Evolutionary conservation across 2,329 filamentous ascomycete species (phyloP), one percentile per base, ranked within the genome.

Genomic region (Bipolaris bicolor): DNA sequence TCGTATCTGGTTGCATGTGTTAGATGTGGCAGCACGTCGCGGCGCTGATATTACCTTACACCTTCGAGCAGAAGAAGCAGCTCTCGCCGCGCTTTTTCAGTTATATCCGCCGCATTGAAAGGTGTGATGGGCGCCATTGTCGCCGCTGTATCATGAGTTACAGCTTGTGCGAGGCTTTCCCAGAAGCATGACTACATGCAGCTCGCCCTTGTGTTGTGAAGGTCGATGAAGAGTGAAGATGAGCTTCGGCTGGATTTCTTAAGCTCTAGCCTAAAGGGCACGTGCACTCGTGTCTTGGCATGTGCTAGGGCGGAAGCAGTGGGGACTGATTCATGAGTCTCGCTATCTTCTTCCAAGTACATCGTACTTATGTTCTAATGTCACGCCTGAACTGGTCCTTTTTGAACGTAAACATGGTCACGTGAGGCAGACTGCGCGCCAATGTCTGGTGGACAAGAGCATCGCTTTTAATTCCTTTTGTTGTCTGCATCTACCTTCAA

Each of bases 21-120:
- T 58, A 79, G 77, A 58, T 61, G 64, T 55, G 68, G 70, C 64
- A 52, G 61, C 57, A 44, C 46, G 57, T 56, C 64, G 64, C 62
- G 57, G 62, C 52, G 51, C 56, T 64, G 64, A 70, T 68, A 76
- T 78, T 80, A 80, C 90, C 92, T 86, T 90, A 99, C 95, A 78
- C 90, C 89, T 85, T 98, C 94, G 61, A 99, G 89, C 68, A 98
- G 87, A 78, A 90, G 88, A 67, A 99, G 84, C 65, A 99, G 83
- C 76, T 97, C 92, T 76, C 92, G 92, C 61, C 92, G 89, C 65
- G 92, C 90, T 79, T 90, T 92, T 64, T 90, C 89, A 71, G 85
- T 88, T 75, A 95, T 87, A 72, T 92, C 87, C 68, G 90, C 86
- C 58, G 88, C 86, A 76, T 88, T 89, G 76, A 95, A 91, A 73